Conservation (phyloP, 768 basidiomycete genomes). For the Russula vinacea region DNA sequence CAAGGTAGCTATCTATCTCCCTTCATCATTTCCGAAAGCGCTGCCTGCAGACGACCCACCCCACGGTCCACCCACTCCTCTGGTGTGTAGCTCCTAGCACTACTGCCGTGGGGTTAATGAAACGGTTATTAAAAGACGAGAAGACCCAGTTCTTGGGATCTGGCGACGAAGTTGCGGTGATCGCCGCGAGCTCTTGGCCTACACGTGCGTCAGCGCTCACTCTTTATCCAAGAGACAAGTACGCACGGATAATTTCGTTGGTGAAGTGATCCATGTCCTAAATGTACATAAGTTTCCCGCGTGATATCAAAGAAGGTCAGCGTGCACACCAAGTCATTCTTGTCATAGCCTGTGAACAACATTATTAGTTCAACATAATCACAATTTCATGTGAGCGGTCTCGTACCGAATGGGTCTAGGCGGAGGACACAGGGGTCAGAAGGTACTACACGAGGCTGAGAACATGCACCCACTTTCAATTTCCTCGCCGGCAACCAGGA, state of each 20-base stretch:
- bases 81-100: constrained; percentile 48
- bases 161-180: constrained; percentile 59
- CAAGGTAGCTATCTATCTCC: not conserved
- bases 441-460: constrained; percentile 11
- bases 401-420: constrained; percentile 48
- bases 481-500: constrained; percentile 70
- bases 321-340: constrained; percentile 59
- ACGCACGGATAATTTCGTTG: constrained; percentile 60
- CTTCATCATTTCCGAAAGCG: constrained; percentile 23
- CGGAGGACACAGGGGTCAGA: constrained; percentile 18
- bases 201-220: constrained; percentile 18
- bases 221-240: not conserved
- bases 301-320: constrained; percentile 14
- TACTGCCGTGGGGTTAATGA: constrained; percentile 43
- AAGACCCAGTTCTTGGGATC: constrained; percentile 61
- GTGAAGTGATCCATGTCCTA: constrained; percentile 72
- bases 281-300: constrained; percentile 11
- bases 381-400: constrained; percentile 10
- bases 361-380: constrained; percentile 13
- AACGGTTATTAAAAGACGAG: constrained; percentile 52
- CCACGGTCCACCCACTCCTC: constrained; percentile 58
- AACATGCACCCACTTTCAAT: constrained; percentile 56
- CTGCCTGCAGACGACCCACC: constrained; percentile 42
- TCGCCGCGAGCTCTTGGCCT: constrained; percentile 60
- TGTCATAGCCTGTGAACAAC: constrained; percentile 51